Evolutionary conservation across 2,329 filamentous ascomycete species (phyloP).

Genomic region (Chalara sp.): DNA sequence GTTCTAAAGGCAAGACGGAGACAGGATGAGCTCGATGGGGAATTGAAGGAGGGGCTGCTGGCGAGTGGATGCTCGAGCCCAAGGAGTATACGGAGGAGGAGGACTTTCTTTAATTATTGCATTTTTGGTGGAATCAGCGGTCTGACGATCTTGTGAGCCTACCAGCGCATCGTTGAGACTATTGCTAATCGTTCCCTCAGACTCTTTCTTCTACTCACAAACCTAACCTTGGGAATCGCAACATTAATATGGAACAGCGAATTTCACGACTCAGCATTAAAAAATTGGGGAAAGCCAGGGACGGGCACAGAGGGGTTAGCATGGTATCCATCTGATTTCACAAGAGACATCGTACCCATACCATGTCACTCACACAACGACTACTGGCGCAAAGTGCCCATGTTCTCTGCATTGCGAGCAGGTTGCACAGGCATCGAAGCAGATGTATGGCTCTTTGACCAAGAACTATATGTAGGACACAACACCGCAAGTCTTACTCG

Average conservation of each 20-base stretch:
- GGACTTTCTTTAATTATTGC: constrained; percentile 22
- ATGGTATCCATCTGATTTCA: constrained; percentile 45
- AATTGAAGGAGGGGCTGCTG: constrained; percentile 6
- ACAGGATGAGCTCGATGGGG: not conserved
- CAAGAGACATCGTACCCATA: constrained; percentile 45
- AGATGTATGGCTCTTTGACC: constrained; percentile 57
- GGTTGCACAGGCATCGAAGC: constrained; percentile 61
- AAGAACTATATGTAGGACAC: constrained; percentile 59
- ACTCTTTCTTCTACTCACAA: constrained; percentile 27
- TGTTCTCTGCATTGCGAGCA: constrained; percentile 53
- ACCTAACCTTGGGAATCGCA: constrained; percentile 26
- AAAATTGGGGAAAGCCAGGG: constrained; percentile 31
- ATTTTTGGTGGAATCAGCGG: constrained; percentile 31
- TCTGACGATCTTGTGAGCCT: constrained; percentile 30
- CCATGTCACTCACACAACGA: constrained; percentile 65
- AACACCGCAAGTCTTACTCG: constrained; percentile 44
- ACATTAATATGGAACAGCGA: constrained; percentile 25
- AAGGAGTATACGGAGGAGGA: constrained; percentile 6
- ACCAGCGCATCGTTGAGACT: not conserved
- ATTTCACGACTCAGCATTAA: constrained; percentile 22
- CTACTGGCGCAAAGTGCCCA: constrained; percentile 57
- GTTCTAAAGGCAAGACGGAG: not conserved
- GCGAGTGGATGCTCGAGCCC: constrained; percentile 1
- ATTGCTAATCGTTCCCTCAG: constrained; percentile 11
- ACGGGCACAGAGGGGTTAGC: constrained; percentile 33